These are phyloP conservation scores for Termitomyces sp. DNA, from an alignment of 768 basidiomycete genomes.

Conservation along the genomic window DNA sequence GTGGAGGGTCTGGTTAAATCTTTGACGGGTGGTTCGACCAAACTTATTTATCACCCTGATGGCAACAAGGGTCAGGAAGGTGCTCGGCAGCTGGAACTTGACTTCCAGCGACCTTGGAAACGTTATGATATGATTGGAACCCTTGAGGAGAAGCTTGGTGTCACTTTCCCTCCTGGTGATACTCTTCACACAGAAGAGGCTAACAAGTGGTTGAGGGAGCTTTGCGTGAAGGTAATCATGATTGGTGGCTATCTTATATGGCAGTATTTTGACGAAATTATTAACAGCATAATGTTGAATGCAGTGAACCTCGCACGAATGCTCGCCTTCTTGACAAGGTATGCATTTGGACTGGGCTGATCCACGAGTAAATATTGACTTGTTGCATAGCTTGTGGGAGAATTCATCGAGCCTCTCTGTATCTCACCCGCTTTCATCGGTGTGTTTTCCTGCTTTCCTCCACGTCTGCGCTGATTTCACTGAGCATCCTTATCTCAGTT, in stretches of 20 bases:
- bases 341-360: slow-evolving; percentile 1
- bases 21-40: slow-evolving; percentile 75
- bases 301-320: slow-evolving; percentile 93
- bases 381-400: slow-evolving; percentile 77
- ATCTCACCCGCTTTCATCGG: slow-evolving; percentile 95
- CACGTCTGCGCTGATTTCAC: slow-evolving; percentile 1
- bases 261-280: background rate
- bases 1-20: slow-evolving; percentile 88
- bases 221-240: slow-evolving; percentile 74
- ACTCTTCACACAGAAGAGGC: slow-evolving; percentile 83
- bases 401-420: slow-evolving; percentile 96
- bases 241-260: background rate
- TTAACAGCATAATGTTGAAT: slow-evolving; percentile 97
- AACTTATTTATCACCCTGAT: slow-evolving; percentile 85
- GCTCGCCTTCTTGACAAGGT: slow-evolving; percentile 94
- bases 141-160: slow-evolving; percentile 86
- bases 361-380: background rate
- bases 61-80: slow-evolving; percentile 76
- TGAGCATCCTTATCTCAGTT: slow-evolving; percentile 36
- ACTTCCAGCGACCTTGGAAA: slow-evolving; percentile 97
- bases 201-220: slow-evolving; percentile 80
- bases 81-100: slow-evolving; percentile 61
- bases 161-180: slow-evolving; percentile 91
- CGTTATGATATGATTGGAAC: slow-evolving; percentile 97
- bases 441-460: slow-evolving; percentile 22